These are phyloP conservation scores for Letharia columbiana DNA, from an alignment of 495 filamentous ascomycete genomes.

Conservation along the genomic window DNA sequence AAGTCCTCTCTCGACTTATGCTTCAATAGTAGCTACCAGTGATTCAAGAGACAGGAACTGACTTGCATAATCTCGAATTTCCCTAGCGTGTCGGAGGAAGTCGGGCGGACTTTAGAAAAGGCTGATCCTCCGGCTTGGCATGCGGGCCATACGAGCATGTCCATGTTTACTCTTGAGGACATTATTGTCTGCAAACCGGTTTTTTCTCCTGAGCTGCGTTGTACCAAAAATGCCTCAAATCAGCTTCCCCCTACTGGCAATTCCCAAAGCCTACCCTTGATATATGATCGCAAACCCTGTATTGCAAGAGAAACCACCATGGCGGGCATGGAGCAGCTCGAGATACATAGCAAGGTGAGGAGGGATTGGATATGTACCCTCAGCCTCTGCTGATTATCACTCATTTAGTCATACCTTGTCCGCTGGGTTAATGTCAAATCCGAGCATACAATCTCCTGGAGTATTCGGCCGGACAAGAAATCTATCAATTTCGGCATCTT, in stretches of 20 bases:
- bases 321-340: constrained; percentile 94
- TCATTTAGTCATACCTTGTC: constrained; percentile 79
- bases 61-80: not conserved
- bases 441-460: constrained; percentile 93
- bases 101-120: too few relatives aligned
- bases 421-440: constrained; percentile 90
- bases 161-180: not conserved
- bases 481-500: constrained; percentile 97
- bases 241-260: not conserved
- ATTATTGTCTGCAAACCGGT: not conserved
- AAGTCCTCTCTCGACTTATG: too few relatives aligned
- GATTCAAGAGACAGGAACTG: not conserved
- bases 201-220: not conserved
- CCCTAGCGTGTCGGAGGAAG: not conserved
- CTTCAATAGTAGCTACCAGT: not conserved
- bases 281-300: not conserved
- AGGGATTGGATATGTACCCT: constrained; percentile 22
- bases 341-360: constrained; percentile 88
- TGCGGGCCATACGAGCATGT: not conserved
- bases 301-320: constrained; percentile 37
- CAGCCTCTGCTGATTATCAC: not conserved
- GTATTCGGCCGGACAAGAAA: constrained; percentile 89
- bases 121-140: not conserved
- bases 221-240: not conserved
- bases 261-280: not conserved